Evolutionary conservation across 768 basidiomycete genomes (phyloP), one percentile per base, ranked within the genome.

Genomic region (Psilocybe azurescens): DNA sequence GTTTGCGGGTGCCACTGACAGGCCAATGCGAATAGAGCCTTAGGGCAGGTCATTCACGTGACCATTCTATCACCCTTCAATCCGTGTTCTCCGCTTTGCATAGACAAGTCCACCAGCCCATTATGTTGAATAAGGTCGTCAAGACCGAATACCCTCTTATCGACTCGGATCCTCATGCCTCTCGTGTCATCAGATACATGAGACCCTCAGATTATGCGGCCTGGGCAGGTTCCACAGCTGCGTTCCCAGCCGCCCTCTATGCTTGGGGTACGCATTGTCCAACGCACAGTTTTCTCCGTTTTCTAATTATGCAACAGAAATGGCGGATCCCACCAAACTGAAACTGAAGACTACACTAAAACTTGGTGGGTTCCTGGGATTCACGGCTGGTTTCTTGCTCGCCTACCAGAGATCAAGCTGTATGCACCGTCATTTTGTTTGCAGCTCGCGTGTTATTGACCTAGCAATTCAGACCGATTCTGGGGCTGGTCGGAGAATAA

Each of bases 401-500:
- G 94, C 96, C 8, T 99, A 99, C 78, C 94, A 96, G 77, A 83
- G 90, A 58, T 94, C 93, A 36, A 91, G 89, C 70, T 80, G 95
- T 97, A 72, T 75, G 93, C 81, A 47, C 56, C 72, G 48, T 67
- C 39, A 55, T 51, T 29, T 48, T 47, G 7, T 24, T 13, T 38
- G 24, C 14, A 5, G 8, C 33, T n/a, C 58, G 36, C 53, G 36
- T 44, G 16, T 46, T 67, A 20, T 68, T 53, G 24, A 62, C 58
- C 30, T 52, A 13, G 56, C 41, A 32, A 33, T 41, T 10, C 70
- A 94, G 93, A 86, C 72, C 94, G 94, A n/a, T 93, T 97, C 81
- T 95, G 93, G 93, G 94, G 94, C 55, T 96, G 94, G 94, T 78
- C 86, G 5, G 94, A 97, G 77, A 97, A 97, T 77, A 85, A 86